Base-by-base conservation (phyloP, 352 stramenopile species). In the Phytophthora cryptogea region DNA sequence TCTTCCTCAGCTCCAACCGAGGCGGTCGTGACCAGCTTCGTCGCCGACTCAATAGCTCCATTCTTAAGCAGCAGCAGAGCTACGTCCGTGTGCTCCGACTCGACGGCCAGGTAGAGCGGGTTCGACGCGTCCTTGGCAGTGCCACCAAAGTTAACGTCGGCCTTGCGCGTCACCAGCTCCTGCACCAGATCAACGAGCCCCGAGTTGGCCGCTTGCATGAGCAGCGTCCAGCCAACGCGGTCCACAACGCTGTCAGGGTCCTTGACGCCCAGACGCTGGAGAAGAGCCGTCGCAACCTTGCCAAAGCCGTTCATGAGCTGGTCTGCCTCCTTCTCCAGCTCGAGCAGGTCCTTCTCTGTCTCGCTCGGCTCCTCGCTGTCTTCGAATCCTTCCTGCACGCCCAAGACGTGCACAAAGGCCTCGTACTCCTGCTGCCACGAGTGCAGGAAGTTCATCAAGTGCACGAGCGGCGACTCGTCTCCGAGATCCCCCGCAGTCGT, bases 401-500 rank as follows among this genome's bases (percentile, higher is more conserved):
- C 83, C 8, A 90, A 47, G 26, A 92, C 78, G 47, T 89, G 78
- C 52, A 86, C 77, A 44, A 90, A 89, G 31, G 81, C 77, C 53
- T 94, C 83, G 72, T 92, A 94, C 69, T 94, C 81, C 52, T 90
- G 86, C 63, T 94, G 86, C 86, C 86, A 94, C 50, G 74, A 81
- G 71, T 94, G 81, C 63, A 94, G 82, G 80, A 81, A 94, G 45
- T 94, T 72, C 86, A 94, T 92, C 54, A 94, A 71, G 54, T 74
- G 88, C 44, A 87, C 66, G 16, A 93, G 69, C 46, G 79, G 81
- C 37, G 68, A 68, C 28, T 68, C 49, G 43, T 71, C 50, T 14
- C 66, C 70, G 10, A 58, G 54, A 40, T 77, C 57, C 9, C 55
- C 46, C 3, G 53, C 50, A 50, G 69, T 73, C 42, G 61, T 57